Conservation (phyloP, 163 green algal species). For the Chlamydomonas reinhardtii region DNA sequence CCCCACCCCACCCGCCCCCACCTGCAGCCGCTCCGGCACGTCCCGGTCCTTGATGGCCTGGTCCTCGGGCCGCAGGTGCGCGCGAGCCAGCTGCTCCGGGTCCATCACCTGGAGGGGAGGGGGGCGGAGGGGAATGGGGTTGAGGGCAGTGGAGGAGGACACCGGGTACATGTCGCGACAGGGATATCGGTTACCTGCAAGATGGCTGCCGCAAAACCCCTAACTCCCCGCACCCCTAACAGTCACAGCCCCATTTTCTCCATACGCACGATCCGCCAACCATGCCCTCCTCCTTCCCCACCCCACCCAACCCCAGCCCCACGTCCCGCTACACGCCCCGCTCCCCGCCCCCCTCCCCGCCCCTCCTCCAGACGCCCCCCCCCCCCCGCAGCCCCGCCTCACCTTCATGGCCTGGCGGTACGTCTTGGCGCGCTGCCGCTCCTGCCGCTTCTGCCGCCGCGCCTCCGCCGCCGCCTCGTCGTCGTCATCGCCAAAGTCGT, state of each 20-base stretch:
- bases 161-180: too few relatives aligned
- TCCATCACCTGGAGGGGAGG: slow-evolving; percentile 61
- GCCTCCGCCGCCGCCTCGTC: slow-evolving; percentile 47
- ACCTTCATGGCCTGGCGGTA: slow-evolving; percentile 56
- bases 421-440: slow-evolving; percentile 46
- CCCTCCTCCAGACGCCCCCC: not conserved
- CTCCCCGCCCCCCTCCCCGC: not conserved
- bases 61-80: slow-evolving; percentile 76
- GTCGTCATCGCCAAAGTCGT: slow-evolving; percentile 47
- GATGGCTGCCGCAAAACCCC: too few relatives aligned
- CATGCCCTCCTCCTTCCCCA: too few relatives aligned
- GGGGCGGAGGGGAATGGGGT: not conserved
- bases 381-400: not conserved
- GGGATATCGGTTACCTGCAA: too few relatives aligned
- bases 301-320: too few relatives aligned
- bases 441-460: slow-evolving; percentile 36
- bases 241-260: too few relatives aligned
- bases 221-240: too few relatives aligned
- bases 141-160: not conserved
- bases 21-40: slow-evolving; percentile 79
- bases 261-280: too few relatives aligned
- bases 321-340: too few relatives aligned
- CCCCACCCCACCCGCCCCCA: slow-evolving; percentile 14
- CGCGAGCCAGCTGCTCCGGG: slow-evolving; percentile 71
- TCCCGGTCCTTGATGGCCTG: slow-evolving; percentile 72